Conservation (phyloP, 306 rosid genomes). For the Quillaja saponaria region DNA sequence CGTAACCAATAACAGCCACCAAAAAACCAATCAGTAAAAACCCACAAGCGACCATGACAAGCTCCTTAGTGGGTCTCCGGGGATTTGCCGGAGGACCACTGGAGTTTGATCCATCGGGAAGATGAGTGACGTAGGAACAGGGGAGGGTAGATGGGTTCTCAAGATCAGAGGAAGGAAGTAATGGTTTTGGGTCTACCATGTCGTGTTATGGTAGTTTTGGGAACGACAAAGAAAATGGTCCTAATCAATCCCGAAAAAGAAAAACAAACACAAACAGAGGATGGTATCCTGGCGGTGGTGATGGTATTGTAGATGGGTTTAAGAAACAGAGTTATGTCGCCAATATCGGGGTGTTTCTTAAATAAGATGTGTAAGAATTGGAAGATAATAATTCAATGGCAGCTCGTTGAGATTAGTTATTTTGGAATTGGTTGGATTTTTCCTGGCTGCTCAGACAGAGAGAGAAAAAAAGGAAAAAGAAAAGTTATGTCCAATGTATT, state of each 20-base stretch:
- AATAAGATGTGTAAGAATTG: too few relatives aligned
- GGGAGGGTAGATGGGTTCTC: slow-evolving; percentile 27
- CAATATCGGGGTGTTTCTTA: too few relatives aligned
- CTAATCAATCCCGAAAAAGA: not conserved
- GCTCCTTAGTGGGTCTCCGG: slow-evolving; percentile 26
- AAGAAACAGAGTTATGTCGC: too few relatives aligned
- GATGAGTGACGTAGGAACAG: slow-evolving; percentile 38
- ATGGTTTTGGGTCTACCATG: slow-evolving; percentile 2
- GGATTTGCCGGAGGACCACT: slow-evolving; percentile 6
- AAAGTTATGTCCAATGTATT: too few relatives aligned
- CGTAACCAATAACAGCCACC: slow-evolving; percentile 34
- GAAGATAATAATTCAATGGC: too few relatives aligned
- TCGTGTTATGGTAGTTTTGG: not conserved
- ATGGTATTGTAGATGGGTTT: too few relatives aligned
- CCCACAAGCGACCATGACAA: slow-evolving; percentile 35
- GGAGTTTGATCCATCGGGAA: slow-evolving; percentile 31
- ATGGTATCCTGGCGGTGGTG: not conserved
- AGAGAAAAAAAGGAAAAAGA: too few relatives aligned
- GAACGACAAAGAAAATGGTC: not conserved
- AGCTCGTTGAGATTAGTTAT: too few relatives aligned
- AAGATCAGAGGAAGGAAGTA: slow-evolving; percentile 6
- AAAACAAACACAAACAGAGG: not conserved
- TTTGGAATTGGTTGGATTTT: too few relatives aligned
- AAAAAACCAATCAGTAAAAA: slow-evolving; percentile 41
- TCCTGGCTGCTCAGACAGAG: too few relatives aligned